Evolutionary conservation across 2,329 filamentous ascomycete species (phyloP).

Genomic region (Pyrenophora tritici-repentis): DNA sequence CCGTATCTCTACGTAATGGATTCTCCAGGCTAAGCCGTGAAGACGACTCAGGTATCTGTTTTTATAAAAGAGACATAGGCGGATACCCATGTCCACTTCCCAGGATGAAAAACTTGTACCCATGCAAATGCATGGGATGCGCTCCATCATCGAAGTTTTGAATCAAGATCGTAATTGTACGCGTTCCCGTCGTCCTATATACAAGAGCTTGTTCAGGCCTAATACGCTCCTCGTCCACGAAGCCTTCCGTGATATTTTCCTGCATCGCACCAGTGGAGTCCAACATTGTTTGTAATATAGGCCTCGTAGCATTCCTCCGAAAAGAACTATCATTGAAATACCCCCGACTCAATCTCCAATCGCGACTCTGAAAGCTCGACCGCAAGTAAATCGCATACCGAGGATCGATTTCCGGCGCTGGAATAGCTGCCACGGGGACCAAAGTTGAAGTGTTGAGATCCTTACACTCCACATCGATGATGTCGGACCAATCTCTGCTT

Average conservation of each 20-base stretch:
- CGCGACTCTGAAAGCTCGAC: conserved; percentile 64
- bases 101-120: conserved; percentile 46
- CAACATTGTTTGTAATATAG: conserved; percentile 58
- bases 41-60: conserved; percentile 32
- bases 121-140: conserved; percentile 46
- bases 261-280: neutral
- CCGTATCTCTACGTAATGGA: conserved; percentile 68
- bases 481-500: conserved; percentile 58
- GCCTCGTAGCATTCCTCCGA: conserved; percentile 54
- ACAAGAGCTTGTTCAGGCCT: too few species aligned
- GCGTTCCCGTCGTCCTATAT: conserved; percentile 16
- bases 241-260: too few species aligned
- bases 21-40: conserved; percentile 27
- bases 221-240: too few species aligned
- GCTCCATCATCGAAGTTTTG: conserved; percentile 38
- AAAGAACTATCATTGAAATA: conserved; percentile 64
- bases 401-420: conserved; percentile 56
- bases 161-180: conserved; percentile 42
- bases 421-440: conserved; percentile 50
- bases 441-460: conserved; percentile 58
- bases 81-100: conserved; percentile 28
- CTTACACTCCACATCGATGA: conserved; percentile 55
- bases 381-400: conserved; percentile 58
- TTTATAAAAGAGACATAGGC: conserved; percentile 64
- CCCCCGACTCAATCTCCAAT: conserved; percentile 62